Evolutionary conservation across 2,329 filamentous ascomycete genomes (phyloP).

Genomic region (Penicillium sp.): DNA sequence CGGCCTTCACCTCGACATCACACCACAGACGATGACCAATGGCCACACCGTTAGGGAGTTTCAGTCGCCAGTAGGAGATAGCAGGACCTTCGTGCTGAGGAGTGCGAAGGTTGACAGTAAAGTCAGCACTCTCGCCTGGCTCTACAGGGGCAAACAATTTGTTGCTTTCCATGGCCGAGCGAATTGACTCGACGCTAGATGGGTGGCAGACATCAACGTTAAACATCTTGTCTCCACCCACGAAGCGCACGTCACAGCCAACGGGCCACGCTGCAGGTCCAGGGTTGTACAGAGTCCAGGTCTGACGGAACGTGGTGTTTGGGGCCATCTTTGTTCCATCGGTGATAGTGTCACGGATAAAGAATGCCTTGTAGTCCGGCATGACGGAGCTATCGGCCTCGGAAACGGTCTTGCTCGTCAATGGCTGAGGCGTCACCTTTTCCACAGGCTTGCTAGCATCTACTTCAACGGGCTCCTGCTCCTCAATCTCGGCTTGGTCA

Average conservation of each 20-base stretch:
- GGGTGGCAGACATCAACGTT: constrained; percentile 72
- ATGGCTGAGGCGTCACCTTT: not conserved
- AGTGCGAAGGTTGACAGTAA: constrained; percentile 76
- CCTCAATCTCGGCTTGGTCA: constrained; percentile 17
- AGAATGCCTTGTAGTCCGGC: constrained; percentile 52
- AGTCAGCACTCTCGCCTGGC: constrained; percentile 66
- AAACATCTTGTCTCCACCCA: constrained; percentile 94
- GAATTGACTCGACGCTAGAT: constrained; percentile 66
- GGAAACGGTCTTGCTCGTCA: not conserved
- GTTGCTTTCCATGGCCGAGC: constrained; percentile 73
- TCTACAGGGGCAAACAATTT: constrained; percentile 60
- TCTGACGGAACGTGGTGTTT: constrained; percentile 72
- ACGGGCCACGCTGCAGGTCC: constrained; percentile 73
- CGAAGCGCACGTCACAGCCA: constrained; percentile 81
- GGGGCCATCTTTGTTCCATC: constrained; percentile 68
- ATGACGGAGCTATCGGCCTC: not conserved
- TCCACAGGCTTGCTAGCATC: constrained; percentile 12
- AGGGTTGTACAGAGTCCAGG: constrained; percentile 82
- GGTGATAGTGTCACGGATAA: constrained; percentile 65
- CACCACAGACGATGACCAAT: constrained; percentile 96
- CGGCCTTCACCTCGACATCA: constrained; percentile 60
- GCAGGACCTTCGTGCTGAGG: constrained; percentile 66
- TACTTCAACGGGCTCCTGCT: constrained; percentile 20
- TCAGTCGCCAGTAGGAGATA: constrained; percentile 95
- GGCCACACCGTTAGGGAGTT: constrained; percentile 65